Evolutionary conservation across 2,329 filamentous ascomycete genomes (phyloP).

Genomic region (Hypoxylon sp.): DNA sequence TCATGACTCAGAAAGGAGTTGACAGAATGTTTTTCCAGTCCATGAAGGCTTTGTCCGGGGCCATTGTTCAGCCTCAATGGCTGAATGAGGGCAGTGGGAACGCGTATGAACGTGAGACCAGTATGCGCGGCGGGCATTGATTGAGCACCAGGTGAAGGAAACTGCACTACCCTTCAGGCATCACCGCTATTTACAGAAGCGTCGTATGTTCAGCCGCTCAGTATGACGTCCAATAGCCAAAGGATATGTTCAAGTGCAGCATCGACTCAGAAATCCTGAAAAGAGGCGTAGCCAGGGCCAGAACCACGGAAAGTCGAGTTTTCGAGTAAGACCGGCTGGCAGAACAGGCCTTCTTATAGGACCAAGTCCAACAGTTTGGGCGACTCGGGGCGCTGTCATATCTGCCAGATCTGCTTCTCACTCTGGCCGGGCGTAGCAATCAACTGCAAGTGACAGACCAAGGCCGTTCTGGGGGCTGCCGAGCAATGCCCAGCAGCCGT

Average conservation of each 20-base stretch:
- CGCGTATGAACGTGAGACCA: neutral
- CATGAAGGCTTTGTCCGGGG: neutral
- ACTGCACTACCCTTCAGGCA: neutral
- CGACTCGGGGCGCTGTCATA: conserved; percentile 5
- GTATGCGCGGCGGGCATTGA: neutral
- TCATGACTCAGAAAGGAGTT: neutral
- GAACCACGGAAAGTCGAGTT: conserved; percentile 8
- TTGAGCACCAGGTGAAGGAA: neutral
- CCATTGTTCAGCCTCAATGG: neutral
- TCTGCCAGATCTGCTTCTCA: conserved; percentile 18
- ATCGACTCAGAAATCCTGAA: neutral
- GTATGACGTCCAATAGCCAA: neutral
- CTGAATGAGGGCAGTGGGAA: neutral
- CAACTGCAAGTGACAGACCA: conserved; percentile 19
- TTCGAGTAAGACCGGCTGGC: neutral
- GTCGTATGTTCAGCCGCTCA: neutral
- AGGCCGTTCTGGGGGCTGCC: conserved; percentile 18
- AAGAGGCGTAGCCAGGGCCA: neutral
- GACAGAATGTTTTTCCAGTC: neutral
- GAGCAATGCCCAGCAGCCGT: conserved; percentile 19
- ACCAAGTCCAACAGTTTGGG: conserved; percentile 4
- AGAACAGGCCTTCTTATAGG: neutral
- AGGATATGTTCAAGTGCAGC: neutral
- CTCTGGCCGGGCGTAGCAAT: conserved; percentile 29
- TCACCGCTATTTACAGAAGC: neutral